Percentiles rank a stretch among this genome's conserved stretches.
Conservation (phyloP, 2,329 filamentous ascomycete species). For the Phaeosphaeriaceae sp. region DNA sequence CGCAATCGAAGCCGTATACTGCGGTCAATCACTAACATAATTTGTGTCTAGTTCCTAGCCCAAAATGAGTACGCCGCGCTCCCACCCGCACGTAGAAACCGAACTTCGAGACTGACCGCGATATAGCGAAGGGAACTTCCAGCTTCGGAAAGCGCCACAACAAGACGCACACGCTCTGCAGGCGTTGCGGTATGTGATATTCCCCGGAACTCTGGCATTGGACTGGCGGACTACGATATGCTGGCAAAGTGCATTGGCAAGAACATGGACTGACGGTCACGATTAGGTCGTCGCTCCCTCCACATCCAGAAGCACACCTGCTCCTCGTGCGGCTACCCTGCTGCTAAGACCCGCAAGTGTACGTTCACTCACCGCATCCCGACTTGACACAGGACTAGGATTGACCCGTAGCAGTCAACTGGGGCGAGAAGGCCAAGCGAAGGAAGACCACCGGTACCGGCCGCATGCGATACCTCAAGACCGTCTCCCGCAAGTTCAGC, state of each 20-base stretch:
- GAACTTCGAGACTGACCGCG: conserved; percentile 54
- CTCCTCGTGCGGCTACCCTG: conserved; percentile 93
- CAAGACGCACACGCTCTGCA: conserved; percentile 98
- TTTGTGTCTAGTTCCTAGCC: conserved; percentile 54
- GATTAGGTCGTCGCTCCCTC: conserved; percentile 87
- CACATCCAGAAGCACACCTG: conserved; percentile 99
- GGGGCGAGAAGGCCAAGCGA: conserved; percentile 99
- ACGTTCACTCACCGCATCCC: conserved; percentile 61
- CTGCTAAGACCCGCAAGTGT: conserved; percentile 98
- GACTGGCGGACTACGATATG: not conserved
- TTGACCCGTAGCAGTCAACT: conserved; percentile 78
- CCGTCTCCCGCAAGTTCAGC: conserved; percentile 90
- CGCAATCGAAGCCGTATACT: not conserved
- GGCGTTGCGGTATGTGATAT: conserved; percentile 87
- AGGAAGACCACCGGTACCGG: conserved; percentile 99
- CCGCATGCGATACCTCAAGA: conserved; percentile 94
- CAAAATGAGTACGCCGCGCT: conserved; percentile 65
- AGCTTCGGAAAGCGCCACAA: conserved; percentile 87
- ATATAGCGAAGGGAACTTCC: conserved; percentile 74
- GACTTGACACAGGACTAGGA: conserved; percentile 13
- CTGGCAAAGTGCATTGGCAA: not conserved
- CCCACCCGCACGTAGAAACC: conserved; percentile 29
- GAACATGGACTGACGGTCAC: conserved; percentile 41
- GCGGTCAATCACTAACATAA: conserved; percentile 28
- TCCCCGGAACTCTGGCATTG: conserved; percentile 10